These are phyloP conservation scores for Nitzschia sp. DNA, from an alignment of 108 stramenopile species.

Conservation along the genomic window DNA sequence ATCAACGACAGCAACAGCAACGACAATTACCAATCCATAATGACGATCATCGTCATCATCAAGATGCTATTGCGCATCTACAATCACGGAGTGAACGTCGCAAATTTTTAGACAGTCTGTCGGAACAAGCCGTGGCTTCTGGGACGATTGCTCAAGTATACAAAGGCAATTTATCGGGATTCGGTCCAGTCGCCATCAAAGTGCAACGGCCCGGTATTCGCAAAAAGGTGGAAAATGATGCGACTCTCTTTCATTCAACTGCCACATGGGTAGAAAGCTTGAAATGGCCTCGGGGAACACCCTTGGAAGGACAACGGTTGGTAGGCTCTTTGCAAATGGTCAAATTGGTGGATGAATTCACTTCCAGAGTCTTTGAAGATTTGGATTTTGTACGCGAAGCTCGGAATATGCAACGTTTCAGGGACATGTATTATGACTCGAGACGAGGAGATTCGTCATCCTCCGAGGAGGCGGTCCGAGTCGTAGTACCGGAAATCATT, in stretches of 20 bases:
- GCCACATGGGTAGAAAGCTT: constrained; percentile 50
- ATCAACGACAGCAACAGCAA: neutral
- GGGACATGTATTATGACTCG: constrained; percentile 36
- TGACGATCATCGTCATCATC: neutral
- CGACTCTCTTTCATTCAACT: constrained; percentile 40
- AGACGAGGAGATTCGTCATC: no score
- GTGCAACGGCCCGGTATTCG: constrained; percentile 58
- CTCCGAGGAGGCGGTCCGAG: constrained; percentile 34
- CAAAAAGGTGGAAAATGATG: constrained; percentile 46
- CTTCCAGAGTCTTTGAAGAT: constrained; percentile 66
- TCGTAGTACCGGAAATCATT: constrained; percentile 60
- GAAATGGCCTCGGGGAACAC: neutral
- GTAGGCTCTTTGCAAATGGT: constrained; percentile 27
- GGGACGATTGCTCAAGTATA: constrained; percentile 62
- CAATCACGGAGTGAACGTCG: neutral
- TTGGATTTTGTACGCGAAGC: constrained; percentile 61
- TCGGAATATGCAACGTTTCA: constrained; percentile 38
- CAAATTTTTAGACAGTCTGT: constrained; percentile 11
- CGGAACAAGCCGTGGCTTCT: constrained; percentile 11
- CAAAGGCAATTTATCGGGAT: constrained; percentile 49
- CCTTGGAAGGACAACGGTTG: neutral
- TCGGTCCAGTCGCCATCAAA: constrained; percentile 58
- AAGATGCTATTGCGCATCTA: neutral
- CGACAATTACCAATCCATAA: neutral
- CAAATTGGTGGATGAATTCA: constrained; percentile 56